Base-by-base conservation (phyloP, 768 basidiomycete species). In the Naematelia encephala region DNA sequence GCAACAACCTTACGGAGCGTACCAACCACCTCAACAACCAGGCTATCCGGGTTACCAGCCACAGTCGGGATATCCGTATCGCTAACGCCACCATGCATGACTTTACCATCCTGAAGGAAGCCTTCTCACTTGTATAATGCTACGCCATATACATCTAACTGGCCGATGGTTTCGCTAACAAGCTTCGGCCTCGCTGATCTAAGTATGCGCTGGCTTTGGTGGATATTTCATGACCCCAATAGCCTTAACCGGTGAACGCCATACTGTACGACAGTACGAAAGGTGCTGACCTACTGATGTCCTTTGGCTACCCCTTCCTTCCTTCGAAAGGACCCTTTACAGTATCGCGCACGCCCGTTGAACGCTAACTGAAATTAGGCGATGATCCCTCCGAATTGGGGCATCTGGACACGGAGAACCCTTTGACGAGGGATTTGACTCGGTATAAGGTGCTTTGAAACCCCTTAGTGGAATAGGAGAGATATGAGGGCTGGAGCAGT, bases 61-160 rank as follows among this genome's bases (percentile, higher is more conserved):
- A 12, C 57, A 63, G 29, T 45, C 50, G 5, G 64, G 64, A 26
- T 66, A 66, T 49, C 60, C 47, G 43, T 62, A 62, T 26, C 59
- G 59, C 25, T 60, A 21, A 54, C 34, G 34, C 8, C 34, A 39
- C 16, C 34, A 39, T 39, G 34, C 34, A 39, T 39, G 34, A 39
- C 34, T 8, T 39, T 8, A 39, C 34, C 8, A 39, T 16, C 16
- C 16, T 8, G 34, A n/a, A n/a, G n/a, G n/a, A n/a, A 39, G 34
- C 8, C 34, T 39, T 39, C 34, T 39, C 8, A 39, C 8, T 8
- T 16, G 34, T 8, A 8, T 39, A 8, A 39, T 39, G 34, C 34
- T 39, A 8, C 8, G 34, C 34, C 16, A 16, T 39, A 16, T 16
- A 8, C 34, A 39, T 39, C 34, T 39, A 8, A 8, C 8, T 39